phyloP scores from a whole-genome alignment of 2,329 filamentous ascomycete species.

The Moelleriella libera region DNA sequence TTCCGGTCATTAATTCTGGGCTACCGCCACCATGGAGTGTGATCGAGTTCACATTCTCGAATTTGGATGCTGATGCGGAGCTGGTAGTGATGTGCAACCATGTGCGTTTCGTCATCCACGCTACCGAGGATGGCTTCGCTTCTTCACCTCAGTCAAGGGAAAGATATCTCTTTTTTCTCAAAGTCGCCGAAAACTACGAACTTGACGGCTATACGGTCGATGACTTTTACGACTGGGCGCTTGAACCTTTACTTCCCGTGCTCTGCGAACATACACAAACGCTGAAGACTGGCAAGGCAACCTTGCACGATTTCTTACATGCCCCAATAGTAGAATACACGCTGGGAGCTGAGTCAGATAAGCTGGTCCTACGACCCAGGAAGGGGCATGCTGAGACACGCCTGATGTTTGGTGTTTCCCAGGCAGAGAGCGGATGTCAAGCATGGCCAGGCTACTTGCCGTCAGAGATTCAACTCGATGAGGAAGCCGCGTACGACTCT shows the following conservation, averaged over 20 bases:
- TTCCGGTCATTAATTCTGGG: conserved; percentile 6
- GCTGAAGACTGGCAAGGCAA: not conserved
- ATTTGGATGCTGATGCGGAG: conserved; percentile 5
- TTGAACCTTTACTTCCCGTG: conserved; percentile 3
- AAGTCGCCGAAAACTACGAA: conserved; percentile 9
- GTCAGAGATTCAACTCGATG: not conserved
- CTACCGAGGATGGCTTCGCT: conserved; percentile 7
- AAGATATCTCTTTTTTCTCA: conserved; percentile 10
- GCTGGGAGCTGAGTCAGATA: not conserved
- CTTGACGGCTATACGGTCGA: conserved; percentile 9
- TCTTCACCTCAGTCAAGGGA: conserved; percentile 7
- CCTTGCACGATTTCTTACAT: not conserved
- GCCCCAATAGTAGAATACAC: not conserved
- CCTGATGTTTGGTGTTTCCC: not conserved
- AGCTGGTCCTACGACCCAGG: not conserved
- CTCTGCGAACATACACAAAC: not conserved
- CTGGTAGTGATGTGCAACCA: conserved; percentile 8
- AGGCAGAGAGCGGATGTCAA: not conserved
- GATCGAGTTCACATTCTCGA: conserved; percentile 6
- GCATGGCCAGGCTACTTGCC: not conserved
- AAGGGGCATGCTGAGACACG: not conserved
- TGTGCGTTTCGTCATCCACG: conserved; percentile 6
- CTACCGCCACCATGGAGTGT: conserved; percentile 2
- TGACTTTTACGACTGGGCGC: conserved; percentile 11
- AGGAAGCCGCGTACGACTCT: not conserved